A percentile compares a stretch with the other conserved stretches of the same genome.
Evolutionary conservation across 352 stramenopile genomes (phyloP).

Genomic region (Globisporangium splendens): DNA sequence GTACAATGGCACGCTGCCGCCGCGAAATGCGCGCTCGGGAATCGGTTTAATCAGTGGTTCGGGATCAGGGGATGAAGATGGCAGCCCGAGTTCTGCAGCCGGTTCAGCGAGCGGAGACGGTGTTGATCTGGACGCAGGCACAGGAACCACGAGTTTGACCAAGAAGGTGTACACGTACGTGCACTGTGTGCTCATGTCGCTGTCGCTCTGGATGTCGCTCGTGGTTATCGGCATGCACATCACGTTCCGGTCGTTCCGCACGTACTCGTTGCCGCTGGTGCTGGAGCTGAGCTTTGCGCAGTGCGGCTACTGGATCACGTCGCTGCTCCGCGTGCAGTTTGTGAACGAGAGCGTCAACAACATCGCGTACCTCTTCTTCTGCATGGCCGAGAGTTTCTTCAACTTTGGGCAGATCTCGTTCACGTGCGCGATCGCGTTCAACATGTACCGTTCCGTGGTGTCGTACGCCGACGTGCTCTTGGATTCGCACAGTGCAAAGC

Average conservation of each 20-base stretch:
- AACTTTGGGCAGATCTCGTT: conserved; percentile 80
- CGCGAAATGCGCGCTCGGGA: conserved; percentile 12
- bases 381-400: conserved; percentile 73
- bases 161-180: conserved; percentile 56
- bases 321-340: conserved; percentile 57
- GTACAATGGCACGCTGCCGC: conserved; percentile 16
- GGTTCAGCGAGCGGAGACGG: neutral
- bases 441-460: conserved; percentile 77
- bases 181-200: conserved; percentile 69
- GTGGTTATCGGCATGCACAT: conserved; percentile 75
- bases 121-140: conserved; percentile 1
- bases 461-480: conserved; percentile 71
- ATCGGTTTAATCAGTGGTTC: conserved; percentile 15
- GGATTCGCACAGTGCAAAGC: conserved; percentile 62
- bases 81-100: no score
- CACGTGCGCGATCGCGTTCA: conserved; percentile 73
- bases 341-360: conserved; percentile 35
- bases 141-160: conserved; percentile 14
- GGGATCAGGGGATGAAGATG: neutral
- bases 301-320: conserved; percentile 72
- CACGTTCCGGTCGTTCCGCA: conserved; percentile 70
- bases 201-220: conserved; percentile 75
- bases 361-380: conserved; percentile 57
- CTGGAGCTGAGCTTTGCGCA: conserved; percentile 64
- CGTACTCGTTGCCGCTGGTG: conserved; percentile 67